Evolutionary conservation across 345 rosid genomes (phyloP), one percentile per base, ranked within the genome.

Genomic region (Linum lewisii): DNA sequence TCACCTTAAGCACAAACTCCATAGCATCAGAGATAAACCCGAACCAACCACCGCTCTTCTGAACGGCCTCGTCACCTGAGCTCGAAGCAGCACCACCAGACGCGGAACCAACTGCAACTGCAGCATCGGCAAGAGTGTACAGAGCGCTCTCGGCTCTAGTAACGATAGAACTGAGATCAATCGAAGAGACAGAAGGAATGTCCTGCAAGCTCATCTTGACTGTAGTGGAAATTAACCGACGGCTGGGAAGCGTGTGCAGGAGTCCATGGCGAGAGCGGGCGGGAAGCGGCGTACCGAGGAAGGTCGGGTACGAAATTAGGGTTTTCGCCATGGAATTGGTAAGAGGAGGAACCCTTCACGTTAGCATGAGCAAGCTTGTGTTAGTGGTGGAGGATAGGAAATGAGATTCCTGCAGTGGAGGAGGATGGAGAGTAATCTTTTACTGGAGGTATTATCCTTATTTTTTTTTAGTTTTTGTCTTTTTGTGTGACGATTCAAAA

Each of bases 41-140:
- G 63, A 93, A 89, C 97, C 97, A 93, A 7, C 97, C 91, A 8
- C 95, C 91, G 62, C 52, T 84, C 80, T 87, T 93, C 71, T 83
- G 94, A 52, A 52, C 56, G 11, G 66, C 78, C 25, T 78, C 72
- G 5, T 73, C 69, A 51, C 83, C 95, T 51, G 93, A 67, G 44
- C 59, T 61, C 22, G 85, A 26, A 8, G 73, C 78, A 58, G 72
- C 69, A 20, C 71, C 82, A 20, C 63, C 77, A 24, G 79, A 23
- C 54, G 62, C 76, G 2, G 92, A 66, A 66, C 82, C 92, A 42
- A 63, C 78, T 0, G 81, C 79, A 20, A 84, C 90, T 10, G 89
- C 94, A 13, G 94, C 95, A 22, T 89, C 97, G 2, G 97, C 97
- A 21, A 93, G 73, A 4, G 95, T 85, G 71, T 86, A 89, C 21